Evolutionary conservation across 768 basidiomycete species (phyloP).

Genomic region (Kwoniella europaea): DNA sequence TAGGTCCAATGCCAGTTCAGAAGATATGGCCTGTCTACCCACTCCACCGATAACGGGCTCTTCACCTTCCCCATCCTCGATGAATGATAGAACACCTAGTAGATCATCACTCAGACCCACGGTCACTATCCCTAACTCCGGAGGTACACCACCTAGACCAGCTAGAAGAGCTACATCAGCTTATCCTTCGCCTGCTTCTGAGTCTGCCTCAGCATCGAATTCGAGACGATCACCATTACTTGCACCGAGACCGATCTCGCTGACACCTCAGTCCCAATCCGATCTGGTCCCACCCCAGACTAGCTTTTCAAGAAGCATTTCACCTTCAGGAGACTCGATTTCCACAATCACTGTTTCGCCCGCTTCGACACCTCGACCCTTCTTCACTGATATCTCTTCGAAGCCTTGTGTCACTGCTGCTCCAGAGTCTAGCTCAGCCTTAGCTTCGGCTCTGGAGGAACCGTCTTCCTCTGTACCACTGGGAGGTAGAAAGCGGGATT

Average conservation of each 20-base stretch:
- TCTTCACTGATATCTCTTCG: constrained; percentile 7
- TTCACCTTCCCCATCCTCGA: not conserved
- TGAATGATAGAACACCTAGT: constrained; percentile 9
- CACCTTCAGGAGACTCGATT: constrained; percentile 41
- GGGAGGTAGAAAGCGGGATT: constrained; percentile 41
- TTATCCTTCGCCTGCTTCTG: constrained; percentile 17
- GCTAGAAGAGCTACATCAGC: constrained; percentile 22
- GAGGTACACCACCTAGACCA: constrained; percentile 30
- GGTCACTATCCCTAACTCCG: not conserved
- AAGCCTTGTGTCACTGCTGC: not conserved
- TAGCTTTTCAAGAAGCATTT: constrained; percentile 25
- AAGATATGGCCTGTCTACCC: constrained; percentile 19
- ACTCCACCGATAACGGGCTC: constrained; percentile 6
- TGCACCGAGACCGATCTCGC: constrained; percentile 24
- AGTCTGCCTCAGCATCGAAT: not conserved
- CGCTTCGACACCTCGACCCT: constrained; percentile 35
- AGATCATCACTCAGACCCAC: constrained; percentile 6
- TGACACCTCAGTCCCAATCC: constrained; percentile 16
- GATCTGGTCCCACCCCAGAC: constrained; percentile 34
- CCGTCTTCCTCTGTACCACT: constrained; percentile 7
- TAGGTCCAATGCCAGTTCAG: not conserved
- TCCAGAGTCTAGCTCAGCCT: constrained; percentile 6
- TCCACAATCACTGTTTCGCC: constrained; percentile 39
- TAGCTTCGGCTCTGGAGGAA: constrained; percentile 10
- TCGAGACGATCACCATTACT: constrained; percentile 15